Evolutionary conservation across 2,329 filamentous ascomycete genomes (phyloP), one percentile per base, ranked within the genome.

Genomic region (Monilinia fructigena): DNA sequence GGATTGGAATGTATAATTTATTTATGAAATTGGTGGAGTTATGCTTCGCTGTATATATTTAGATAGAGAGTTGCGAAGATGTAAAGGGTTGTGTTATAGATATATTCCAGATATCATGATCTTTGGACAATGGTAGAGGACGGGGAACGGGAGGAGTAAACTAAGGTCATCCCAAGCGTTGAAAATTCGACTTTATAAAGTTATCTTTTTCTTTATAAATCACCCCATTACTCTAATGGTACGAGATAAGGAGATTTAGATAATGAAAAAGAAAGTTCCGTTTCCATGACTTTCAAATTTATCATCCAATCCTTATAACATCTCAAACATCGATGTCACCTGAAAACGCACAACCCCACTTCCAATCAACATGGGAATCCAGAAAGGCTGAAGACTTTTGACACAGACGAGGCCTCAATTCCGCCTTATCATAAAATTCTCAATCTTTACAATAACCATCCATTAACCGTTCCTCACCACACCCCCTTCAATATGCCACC

Each of bases 331-430:
- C 23, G 45, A 11, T n/a, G 3, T n/a, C 7, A 48, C 20, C 20
- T 7, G 3, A 48, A 61, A 20, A 50, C 16, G 58, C 58, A 61
- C 31, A 45, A 11, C 28, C 58, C 58, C 58, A 18, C 10, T 50
- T 18, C 31, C 47, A 20, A 48, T 48, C 45, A 61, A 58, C 12
- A 58, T 52, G 55, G 35, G 54, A 35, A 68, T 48, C 28, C 56
- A 48, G 23, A 12, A 48, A 70, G 66, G 66, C 69, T 67, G 66
- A 65, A 63, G 31, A 23, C 18, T 38, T 50, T 60, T 38, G 28
- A 50, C 20, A 16, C 7, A 66, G 65, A 58, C 67, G 45, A 68
- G 68, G 65, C 68, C 58, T 65, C 35, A 69, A 68, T 69, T 66
- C 66, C 26, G 58, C 48, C 50, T 65, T 35, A 56, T 68, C 55